Percentiles rank a stretch among this genome's conserved stretches.
Conservation (phyloP, 345 rosid genomes). For the Viola odorata region DNA sequence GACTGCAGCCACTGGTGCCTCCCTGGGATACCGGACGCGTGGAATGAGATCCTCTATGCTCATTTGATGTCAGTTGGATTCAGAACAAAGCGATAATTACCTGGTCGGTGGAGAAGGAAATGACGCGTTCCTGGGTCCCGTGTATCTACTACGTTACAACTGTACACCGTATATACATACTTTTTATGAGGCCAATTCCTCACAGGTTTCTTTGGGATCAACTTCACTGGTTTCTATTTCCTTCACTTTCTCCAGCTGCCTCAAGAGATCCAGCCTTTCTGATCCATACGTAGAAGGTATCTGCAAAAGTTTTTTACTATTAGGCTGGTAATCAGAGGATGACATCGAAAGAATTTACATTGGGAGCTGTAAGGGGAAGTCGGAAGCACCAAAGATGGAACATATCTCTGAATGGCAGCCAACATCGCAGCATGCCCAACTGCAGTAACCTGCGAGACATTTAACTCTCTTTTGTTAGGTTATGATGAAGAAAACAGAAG, state of each 20-base stretch:
- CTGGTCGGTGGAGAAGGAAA: too few relatives aligned
- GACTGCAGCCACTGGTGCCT: slow-evolving; percentile 97
- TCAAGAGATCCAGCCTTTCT: slow-evolving; percentile 80
- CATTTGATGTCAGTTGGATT: slow-evolving; percentile 50
- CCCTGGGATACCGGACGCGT: slow-evolving; percentile 81
- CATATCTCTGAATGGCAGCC: slow-evolving; percentile 94
- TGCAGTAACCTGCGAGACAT: slow-evolving; percentile 66
- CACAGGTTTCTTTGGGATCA: slow-evolving; percentile 44
- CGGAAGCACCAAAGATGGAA: slow-evolving; percentile 61
- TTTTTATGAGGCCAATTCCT: slow-evolving; percentile 39
- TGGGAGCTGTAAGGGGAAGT: slow-evolving; percentile 6
- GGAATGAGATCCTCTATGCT: slow-evolving; percentile 83
- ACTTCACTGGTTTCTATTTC: slow-evolving; percentile 51
- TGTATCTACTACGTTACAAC: too few relatives aligned
- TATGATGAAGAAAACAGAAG: not conserved
- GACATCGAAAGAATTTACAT: not conserved
- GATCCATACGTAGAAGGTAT: slow-evolving; percentile 93
- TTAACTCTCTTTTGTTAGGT: not conserved
- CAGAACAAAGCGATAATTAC: slow-evolving; percentile 12
- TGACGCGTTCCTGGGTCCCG: too few relatives aligned
- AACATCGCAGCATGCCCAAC: slow-evolving; percentile 96
- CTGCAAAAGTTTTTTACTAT: slow-evolving; percentile 25
- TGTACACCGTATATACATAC: not conserved
- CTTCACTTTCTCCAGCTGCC: slow-evolving; percentile 89
- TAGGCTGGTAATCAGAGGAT: slow-evolving; percentile 8